Evolutionary conservation across 305 asterid genomes (phyloP).

Genomic region (Ajuga reptans): DNA sequence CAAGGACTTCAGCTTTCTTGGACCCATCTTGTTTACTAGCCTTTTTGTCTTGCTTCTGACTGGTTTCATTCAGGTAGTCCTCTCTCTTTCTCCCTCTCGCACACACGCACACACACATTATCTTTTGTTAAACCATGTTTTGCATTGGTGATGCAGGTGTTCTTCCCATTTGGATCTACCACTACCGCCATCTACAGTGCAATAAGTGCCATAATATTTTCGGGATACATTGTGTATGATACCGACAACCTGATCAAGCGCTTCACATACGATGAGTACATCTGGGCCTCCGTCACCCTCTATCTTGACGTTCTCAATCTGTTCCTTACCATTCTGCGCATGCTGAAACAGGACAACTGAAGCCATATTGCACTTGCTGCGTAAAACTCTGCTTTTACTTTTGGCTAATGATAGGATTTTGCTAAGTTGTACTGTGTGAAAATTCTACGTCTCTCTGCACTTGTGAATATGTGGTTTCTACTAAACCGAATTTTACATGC

Average conservation of each 20-base stretch:
- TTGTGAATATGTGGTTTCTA: constrained; percentile 29
- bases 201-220: constrained; percentile 71
- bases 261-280: constrained; percentile 79
- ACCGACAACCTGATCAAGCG: constrained; percentile 91
- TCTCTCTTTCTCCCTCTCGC: neutral
- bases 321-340: constrained; percentile 81
- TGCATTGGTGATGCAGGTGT: constrained; percentile 43
- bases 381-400: constrained; percentile 4
- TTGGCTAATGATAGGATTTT: constrained; percentile 7
- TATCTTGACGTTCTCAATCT: constrained; percentile 83
- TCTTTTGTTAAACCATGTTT: constrained; percentile 16
- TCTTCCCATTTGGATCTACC: constrained; percentile 84
- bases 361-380: constrained; percentile 6
- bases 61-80: constrained; percentile 66
- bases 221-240: constrained; percentile 80
- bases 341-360: constrained; percentile 83
- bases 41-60: constrained; percentile 70
- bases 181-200: constrained; percentile 55
- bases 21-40: constrained; percentile 85
- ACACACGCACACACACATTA: neutral
- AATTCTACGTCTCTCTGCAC: constrained; percentile 22
- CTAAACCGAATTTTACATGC: constrained; percentile 11
- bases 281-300: constrained; percentile 93
- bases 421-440: constrained; percentile 10
- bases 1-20: constrained; percentile 80